Percentiles rank a stretch among this genome's conserved stretches.
Evolutionary conservation across 2,329 filamentous ascomycete species (phyloP).

Genomic region (Dothideomycetes sp.): DNA sequence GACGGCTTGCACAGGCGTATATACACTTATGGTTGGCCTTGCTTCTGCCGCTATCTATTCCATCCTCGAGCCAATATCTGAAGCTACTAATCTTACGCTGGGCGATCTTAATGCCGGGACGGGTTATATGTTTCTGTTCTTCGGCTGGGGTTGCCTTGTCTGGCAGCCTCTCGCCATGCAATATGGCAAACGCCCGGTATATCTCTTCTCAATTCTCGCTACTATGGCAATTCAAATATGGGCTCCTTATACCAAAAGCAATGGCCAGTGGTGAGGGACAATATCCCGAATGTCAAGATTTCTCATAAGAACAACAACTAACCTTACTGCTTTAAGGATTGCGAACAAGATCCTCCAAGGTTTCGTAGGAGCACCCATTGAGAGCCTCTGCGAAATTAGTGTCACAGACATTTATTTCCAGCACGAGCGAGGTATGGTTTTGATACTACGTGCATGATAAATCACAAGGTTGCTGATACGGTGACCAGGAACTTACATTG

Average conservation of each 20-base stretch:
- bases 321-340: no score
- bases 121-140: slow-evolving; percentile 41
- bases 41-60: slow-evolving; percentile 39
- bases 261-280: slow-evolving; percentile 38
- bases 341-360: slow-evolving; percentile 36
- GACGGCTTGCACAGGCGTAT: slow-evolving; percentile 33
- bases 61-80: slow-evolving; percentile 36
- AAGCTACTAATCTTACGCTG: slow-evolving; percentile 35
- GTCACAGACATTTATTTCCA: slow-evolving; percentile 19
- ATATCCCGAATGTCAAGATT: no score
- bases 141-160: slow-evolving; percentile 41
- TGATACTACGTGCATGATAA: no score
- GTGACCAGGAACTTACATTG: slow-evolving; percentile 14
- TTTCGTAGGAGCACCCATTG: slow-evolving; percentile 37
- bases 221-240: slow-evolving; percentile 32
- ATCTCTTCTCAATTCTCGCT: slow-evolving; percentile 31
- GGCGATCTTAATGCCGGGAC: slow-evolving; percentile 37
- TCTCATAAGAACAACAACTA: no score
- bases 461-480: no score
- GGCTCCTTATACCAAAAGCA: slow-evolving; percentile 31
- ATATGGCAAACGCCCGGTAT: slow-evolving; percentile 40
- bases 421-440: slow-evolving; percentile 18
- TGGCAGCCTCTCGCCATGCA: slow-evolving; percentile 43
- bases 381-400: slow-evolving; percentile 32
- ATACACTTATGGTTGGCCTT: slow-evolving; percentile 39